Evolutionary conservation across 140 eudicot species (phyloP).

Genomic region (Cichorium intybus): DNA sequence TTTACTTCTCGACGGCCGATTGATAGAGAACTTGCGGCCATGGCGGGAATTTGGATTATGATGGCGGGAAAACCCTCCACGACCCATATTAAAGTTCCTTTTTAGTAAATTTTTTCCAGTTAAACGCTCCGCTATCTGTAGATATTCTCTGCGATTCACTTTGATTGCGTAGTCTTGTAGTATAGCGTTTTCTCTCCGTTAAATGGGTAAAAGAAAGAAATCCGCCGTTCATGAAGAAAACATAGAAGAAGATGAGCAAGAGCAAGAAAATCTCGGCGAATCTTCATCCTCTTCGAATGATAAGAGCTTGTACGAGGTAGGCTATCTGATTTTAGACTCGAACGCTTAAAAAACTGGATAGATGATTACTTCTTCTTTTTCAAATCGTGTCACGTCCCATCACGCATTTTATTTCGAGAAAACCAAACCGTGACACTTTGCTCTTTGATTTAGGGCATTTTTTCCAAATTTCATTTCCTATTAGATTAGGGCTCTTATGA

Average conservation of each 20-base stretch:
- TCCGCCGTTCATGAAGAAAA: conserved; percentile 50
- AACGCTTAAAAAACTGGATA: background rate
- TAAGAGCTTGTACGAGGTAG: conserved; percentile 80
- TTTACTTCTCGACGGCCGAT: too few relatives aligned
- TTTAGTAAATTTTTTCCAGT: background rate
- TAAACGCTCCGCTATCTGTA: background rate
- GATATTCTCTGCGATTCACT: conserved; percentile 2
- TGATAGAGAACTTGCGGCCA: background rate
- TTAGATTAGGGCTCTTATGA: conserved; percentile 13
- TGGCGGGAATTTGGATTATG: conserved; percentile 22
- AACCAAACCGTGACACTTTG: background rate
- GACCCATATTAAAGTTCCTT: background rate
- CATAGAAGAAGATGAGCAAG: conserved; percentile 39
- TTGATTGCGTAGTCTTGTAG: background rate
- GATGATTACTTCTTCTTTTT: background rate
- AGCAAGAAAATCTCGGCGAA: conserved; percentile 4
- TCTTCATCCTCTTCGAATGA: conserved; percentile 54
- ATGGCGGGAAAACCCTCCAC: conserved; percentile 23
- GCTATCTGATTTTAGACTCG: background rate
- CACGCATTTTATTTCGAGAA: background rate
- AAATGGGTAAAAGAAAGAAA: conserved; percentile 67
- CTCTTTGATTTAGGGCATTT: conserved; percentile 11
- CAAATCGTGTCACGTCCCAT: background rate
- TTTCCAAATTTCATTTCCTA: background rate
- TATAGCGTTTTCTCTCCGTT: background rate